Base-by-base conservation (phyloP, 129 eudicot genomes). In the Arctium lappa region DNA sequence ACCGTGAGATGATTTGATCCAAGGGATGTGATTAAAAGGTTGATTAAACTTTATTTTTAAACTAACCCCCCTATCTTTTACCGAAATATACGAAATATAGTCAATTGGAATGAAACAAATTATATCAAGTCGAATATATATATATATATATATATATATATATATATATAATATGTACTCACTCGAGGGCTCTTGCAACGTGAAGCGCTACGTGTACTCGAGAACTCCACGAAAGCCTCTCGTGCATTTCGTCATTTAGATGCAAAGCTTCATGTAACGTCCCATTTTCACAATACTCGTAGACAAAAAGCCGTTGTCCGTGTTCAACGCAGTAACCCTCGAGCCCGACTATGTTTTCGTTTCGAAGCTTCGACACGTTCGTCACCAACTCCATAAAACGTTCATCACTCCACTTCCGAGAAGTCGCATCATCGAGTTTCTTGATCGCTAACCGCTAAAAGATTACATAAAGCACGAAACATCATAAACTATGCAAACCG, bases 171-270 rank as follows among this genome's bases (percentile, higher is more conserved):
- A 72, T 30, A 6, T 77, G 72, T 73, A 84, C 98, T 84, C 84
- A 95, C 99, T 93, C 98, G 29, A 95, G 89, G 80, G 99, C 97
- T 88, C 85, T 86, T 73, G 99, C 97, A 69, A 97, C 86, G 84
- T 92, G 93, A 90, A 93, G 99, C 0, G 98, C 98, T 77, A 95
- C 62, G 13, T 84, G 89, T 74, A 91, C 81, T 77, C 99, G 92
- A 60, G 93, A 76, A 83, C 88, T 91, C 99, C 99, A 95, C 6
- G 98, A 90, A 74, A 95, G 95, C 60, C 84, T 93, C 78, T 88
- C 89, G 31, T 91, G 94, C 40, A 88, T 79, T 82, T 91, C 93
- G 75, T 90, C 90, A 77, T 91, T 93, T 69, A 89, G 68, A 79
- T 95, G 93, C 76, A 95, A 82, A 83, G 99, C 97, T 83, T 93